Evolutionary conservation across 768 basidiomycete genomes (phyloP), one percentile per base, ranked within the genome.

Genomic region (Ephemerocybe angulata): DNA sequence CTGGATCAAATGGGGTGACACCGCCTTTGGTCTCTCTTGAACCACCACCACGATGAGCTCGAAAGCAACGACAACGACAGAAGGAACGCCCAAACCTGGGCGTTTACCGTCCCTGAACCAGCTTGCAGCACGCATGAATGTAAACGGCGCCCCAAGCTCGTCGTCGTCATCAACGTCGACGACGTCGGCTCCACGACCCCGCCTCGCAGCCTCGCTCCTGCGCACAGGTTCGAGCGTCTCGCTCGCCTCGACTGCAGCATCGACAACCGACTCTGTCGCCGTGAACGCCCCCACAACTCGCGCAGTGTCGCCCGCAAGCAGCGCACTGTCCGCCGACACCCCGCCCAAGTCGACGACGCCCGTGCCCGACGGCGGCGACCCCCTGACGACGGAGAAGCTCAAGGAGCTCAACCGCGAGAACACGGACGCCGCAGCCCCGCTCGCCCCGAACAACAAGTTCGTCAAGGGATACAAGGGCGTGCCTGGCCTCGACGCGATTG

Each of bases 401-500:
- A 82, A 85, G 54, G 78, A 83, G 67, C 77, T 84, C 10, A 80
- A 87, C 59, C 74, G 82, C 59, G 84, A 86, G 67, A 80, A 72
- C 3, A 64, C 70, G 21, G 54, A 55, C 33, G 33, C 12, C 37
- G 47, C 35, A 21, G 35, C 54, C 24, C 35, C 54, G 2, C 54
- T 38, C 19, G 27, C 50, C 7, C 54, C 64, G 24, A 65, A 35
- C 35, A 58, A 64, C 51, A 58, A 54, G 52, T 50, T 37, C 17
- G 53, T 54, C 42, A 76, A 75, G 63, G 90, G 90, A 22, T 93
- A 90, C 72, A 93, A 91, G 84, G 92, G 91, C 64, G 88, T 93
- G 41, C 91, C 91, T 12, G 84, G 82, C 58, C 80, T 93, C 52
- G 90, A 92, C 64, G 88, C 87, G 27, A 93, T 93, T 72, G 88